Percentiles rank a stretch among this genome's conserved stretches.
Evolutionary conservation across 345 rosid genomes (phyloP).

Genomic region (Combretum micranthum): DNA sequence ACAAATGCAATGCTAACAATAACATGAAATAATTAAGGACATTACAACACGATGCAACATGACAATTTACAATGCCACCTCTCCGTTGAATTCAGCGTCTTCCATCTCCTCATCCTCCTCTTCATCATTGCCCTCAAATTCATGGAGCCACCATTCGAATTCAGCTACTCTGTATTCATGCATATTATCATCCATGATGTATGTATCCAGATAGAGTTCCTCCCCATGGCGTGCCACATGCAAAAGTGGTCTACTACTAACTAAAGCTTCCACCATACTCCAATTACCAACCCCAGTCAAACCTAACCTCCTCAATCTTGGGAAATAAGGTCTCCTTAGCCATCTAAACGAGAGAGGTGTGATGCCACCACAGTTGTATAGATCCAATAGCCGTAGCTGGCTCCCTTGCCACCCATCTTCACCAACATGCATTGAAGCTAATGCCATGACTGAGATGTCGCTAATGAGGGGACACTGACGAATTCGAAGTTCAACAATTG

Average conservation of each 20-base stretch:
- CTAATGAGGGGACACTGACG: slow-evolving; percentile 87
- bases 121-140: slow-evolving; percentile 23
- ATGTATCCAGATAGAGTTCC: slow-evolving; percentile 63
- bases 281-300: slow-evolving; percentile 70
- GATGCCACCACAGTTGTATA: slow-evolving; percentile 74
- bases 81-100: slow-evolving; percentile 21
- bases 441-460: slow-evolving; percentile 75
- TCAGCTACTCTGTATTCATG: slow-evolving; percentile 48
- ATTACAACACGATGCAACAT: not conserved
- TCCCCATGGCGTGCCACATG: slow-evolving; percentile 62
- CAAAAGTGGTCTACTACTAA: slow-evolving; percentile 63
- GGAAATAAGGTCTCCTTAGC: slow-evolving; percentile 86
- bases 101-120: slow-evolving; percentile 26
- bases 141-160: slow-evolving; percentile 47
- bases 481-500: slow-evolving; percentile 60
- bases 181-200: slow-evolving; percentile 39
- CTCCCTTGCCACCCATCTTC: slow-evolving; percentile 66
- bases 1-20: too few relatives aligned
- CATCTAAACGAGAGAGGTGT: slow-evolving; percentile 69
- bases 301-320: slow-evolving; percentile 83
- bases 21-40: not conserved
- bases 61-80: not conserved
- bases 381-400: slow-evolving; percentile 53
- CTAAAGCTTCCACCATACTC: slow-evolving; percentile 75
- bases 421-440: slow-evolving; percentile 69